Conservation (phyloP, 768 basidiomycete species). For the Leccinum sublutescens region DNA sequence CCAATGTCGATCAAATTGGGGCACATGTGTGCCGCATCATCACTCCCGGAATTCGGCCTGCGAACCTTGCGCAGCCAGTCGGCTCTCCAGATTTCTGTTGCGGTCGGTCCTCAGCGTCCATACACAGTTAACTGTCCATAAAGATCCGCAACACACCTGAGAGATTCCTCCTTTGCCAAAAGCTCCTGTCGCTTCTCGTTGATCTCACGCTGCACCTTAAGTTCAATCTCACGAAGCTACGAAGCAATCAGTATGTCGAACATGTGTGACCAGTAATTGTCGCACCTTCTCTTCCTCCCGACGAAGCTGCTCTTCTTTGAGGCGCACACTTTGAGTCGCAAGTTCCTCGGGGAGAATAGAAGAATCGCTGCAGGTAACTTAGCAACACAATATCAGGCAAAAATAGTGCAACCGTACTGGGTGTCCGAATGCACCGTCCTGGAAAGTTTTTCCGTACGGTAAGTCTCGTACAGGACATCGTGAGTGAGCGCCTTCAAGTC, state of each 20-base stretch:
- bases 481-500: slow-evolving; percentile 94
- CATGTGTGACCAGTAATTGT: not conserved
- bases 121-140: not conserved
- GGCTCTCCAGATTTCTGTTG: slow-evolving; percentile 81
- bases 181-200: slow-evolving; percentile 97
- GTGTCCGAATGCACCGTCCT: slow-evolving; percentile 81
- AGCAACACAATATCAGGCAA: slow-evolving; percentile 18
- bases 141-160: slow-evolving; percentile 52
- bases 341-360: slow-evolving; percentile 96
- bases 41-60: slow-evolving; percentile 76
- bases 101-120: not conserved
- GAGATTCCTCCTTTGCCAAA: slow-evolving; percentile 93
- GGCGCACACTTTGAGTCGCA: slow-evolving; percentile 92
- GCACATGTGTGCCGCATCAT: slow-evolving; percentile 25
- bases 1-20: slow-evolving; percentile 22
- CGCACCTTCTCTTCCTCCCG: slow-evolving; percentile 92
- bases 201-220: slow-evolving; percentile 97
- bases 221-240: slow-evolving; percentile 93
- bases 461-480: slow-evolving; percentile 94
- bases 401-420: slow-evolving; percentile 43
- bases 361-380: slow-evolving; percentile 56
- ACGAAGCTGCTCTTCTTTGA: slow-evolving; percentile 98
- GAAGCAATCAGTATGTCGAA: slow-evolving; percentile 13
- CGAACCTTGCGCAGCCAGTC: slow-evolving; percentile 85
- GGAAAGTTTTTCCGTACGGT: slow-evolving; percentile 96